These are phyloP conservation scores for Allium fistulosum DNA, from an alignment of 106 monocot genomes.

Conservation along the genomic window DNA sequence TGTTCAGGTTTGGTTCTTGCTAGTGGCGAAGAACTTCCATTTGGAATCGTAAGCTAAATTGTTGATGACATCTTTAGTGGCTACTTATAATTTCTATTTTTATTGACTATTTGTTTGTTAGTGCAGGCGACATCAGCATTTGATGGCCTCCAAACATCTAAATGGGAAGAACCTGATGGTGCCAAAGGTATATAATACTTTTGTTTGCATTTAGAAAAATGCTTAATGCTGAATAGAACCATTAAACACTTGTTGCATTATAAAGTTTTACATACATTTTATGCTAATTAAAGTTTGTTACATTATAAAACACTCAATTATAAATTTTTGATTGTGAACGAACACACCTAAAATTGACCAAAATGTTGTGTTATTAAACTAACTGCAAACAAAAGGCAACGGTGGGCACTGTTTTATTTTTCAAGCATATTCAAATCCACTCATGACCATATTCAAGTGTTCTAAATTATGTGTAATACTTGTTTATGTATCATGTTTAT, in stretches of 20 bases:
- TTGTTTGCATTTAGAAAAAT: not conserved
- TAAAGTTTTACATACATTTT: too few species aligned
- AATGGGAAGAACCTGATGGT: slow-evolving; percentile 98
- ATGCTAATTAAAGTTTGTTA: too few species aligned
- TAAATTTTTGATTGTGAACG: too few species aligned
- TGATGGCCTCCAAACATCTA: slow-evolving; percentile 62
- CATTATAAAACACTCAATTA: too few species aligned
- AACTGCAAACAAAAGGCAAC: too few species aligned
- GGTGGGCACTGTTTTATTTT: too few species aligned
- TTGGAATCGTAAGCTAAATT: slow-evolving; percentile 68
- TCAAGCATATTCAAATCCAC: too few species aligned
- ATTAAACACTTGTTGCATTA: too few species aligned
- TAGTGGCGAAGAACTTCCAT: slow-evolving; percentile 88
- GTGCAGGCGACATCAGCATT: slow-evolving; percentile 78
- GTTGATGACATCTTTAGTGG: not conserved
- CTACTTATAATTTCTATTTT: not conserved
- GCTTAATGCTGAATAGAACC: too few species aligned
- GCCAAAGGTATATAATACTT: slow-evolving; percentile 58
- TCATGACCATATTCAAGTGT: too few species aligned
- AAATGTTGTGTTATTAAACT: too few species aligned
- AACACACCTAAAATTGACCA: too few species aligned
- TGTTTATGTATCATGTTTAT: not conserved
- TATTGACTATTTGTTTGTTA: not conserved
- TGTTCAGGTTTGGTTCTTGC: slow-evolving; percentile 69
- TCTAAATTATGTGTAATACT: not conserved